phyloP scores from a whole-genome alignment of 176 grass and related monocot species.

The Pontederia crassipes region DNA sequence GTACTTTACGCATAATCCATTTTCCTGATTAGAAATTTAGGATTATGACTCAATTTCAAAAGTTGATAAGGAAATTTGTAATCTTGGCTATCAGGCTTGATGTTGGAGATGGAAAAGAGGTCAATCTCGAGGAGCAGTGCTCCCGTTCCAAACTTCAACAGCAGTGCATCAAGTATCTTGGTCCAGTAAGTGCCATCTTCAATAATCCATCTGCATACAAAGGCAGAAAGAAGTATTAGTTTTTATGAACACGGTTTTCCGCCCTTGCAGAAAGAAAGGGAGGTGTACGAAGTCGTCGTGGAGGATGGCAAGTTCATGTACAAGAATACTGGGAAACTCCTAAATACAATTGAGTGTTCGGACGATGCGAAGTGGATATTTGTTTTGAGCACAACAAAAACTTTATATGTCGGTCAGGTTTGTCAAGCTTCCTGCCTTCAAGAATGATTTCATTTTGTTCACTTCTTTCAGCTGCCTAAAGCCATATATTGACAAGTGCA shows the following conservation, averaged over 20 bases:
- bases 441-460: background rate
- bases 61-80: background rate
- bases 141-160: constrained; percentile 47
- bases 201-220: background rate
- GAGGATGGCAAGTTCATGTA: constrained; percentile 59
- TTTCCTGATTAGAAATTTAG: background rate
- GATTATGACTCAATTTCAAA: background rate
- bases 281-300: constrained; percentile 57
- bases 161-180: constrained; percentile 85
- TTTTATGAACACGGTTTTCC: constrained; percentile 8
- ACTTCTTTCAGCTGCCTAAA: background rate
- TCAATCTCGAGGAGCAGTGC: constrained; percentile 44
- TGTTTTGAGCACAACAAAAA: constrained; percentile 74
- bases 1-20: constrained; percentile 11
- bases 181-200: constrained; percentile 20
- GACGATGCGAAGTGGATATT: constrained; percentile 88
- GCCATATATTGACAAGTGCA: constrained; percentile 27
- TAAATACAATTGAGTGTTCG: constrained; percentile 46
- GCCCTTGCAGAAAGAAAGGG: constrained; percentile 76
- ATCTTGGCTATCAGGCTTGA: constrained; percentile 34
- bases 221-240: background rate
- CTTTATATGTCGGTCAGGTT: constrained; percentile 69
- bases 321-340: constrained; percentile 51
- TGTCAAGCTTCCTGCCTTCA: background rate
- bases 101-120: constrained; percentile 78